Base-by-base conservation (phyloP, 148 eudicot species). In the Persicaria maculosa region DNA sequence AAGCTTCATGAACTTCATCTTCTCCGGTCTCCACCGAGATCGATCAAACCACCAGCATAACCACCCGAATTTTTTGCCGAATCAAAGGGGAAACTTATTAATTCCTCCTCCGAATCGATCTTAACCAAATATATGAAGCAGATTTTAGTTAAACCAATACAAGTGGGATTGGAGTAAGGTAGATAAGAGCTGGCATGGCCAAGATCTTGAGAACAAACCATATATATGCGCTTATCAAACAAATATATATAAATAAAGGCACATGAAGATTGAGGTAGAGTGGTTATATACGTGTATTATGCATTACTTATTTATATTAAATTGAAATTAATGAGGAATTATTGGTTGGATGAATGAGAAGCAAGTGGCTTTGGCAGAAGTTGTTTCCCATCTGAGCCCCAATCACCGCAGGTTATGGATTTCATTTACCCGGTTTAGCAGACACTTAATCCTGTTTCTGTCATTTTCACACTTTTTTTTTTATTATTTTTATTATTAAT, bases 1-100 rank as follows among this genome's bases (percentile, higher is more conserved):
- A 19, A 71, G 73, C 46, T 71, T 71, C 73, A 71, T 71, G 73
- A 71, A 71, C 73, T 71, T 71, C 73, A 71, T 71, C 73, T 47
- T 69, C 50, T 0, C 8, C 46, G 9, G 5, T 45, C 1, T 65
- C 70, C 19, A 65, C 12, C 70, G 2, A 48, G 1, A 61, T 11
- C 44, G 1, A 61, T 11, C 44, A 61, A 61, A 19, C 68, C 43
- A 61, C 43, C 68, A 61, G 68, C 68, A 61, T 61, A 62, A 62
- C 68, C 44, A 62, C 12, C 14, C 69, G 12, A 58, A 20, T 36
- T 64, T 36, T 64, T 17, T 19, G 40, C 22, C 11, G 31, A 19
- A 6, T 10, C 40, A 59, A 59, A 59, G 40, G 16, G 7, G n/a
- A 20, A 57, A 57, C 9, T 25, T 48, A 48, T 25, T 48, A 48